Percentiles rank a stretch among this genome's conserved stretches.
phyloP scores from a whole-genome alignment of 139 green algal genomes.

The Ostreobium quekettii region DNA sequence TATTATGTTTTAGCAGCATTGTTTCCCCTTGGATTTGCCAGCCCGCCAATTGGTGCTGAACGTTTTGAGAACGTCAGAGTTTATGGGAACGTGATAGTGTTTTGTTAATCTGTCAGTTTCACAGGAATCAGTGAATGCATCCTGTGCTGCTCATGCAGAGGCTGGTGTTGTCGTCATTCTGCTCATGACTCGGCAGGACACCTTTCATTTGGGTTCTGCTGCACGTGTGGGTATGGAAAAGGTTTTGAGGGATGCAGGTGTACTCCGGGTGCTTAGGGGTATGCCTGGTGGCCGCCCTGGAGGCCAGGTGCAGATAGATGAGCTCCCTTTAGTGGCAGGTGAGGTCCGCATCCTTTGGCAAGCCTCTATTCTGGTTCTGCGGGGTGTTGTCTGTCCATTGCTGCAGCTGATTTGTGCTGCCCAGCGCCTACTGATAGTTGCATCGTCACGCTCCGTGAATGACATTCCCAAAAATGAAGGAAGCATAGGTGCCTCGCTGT shows the following conservation, averaged over 20 bases:
- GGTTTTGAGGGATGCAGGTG: not conserved
- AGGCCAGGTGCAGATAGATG: conserved; percentile 12
- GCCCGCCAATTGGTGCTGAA: too few relatives aligned
- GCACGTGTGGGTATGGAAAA: conserved; percentile 15
- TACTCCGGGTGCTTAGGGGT: conserved; percentile 1
- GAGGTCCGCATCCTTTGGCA: not conserved
- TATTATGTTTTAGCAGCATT: too few relatives aligned
- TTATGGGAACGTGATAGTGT: too few relatives aligned
- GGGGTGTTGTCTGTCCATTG: not conserved
- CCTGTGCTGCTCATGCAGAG: not conserved
- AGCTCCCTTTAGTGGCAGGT: conserved; percentile 18
- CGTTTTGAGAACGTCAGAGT: too few relatives aligned
- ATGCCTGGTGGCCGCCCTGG: not conserved
- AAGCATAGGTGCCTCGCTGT: not conserved
- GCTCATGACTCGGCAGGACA: conserved; percentile 18
- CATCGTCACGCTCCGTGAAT: too few relatives aligned
- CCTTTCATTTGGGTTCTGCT: conserved; percentile 9
- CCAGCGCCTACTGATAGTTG: too few relatives aligned
- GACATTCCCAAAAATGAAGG: too few relatives aligned
- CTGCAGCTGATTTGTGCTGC: not conserved
- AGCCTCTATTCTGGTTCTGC: too few relatives aligned
- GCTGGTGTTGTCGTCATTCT: conserved; percentile 12
- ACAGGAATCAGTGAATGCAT: too few relatives aligned
- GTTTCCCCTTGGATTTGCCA: too few relatives aligned
- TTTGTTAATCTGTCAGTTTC: too few relatives aligned